Conservation (phyloP, 768 basidiomycete genomes). For the Tephrocybe sp. region DNA sequence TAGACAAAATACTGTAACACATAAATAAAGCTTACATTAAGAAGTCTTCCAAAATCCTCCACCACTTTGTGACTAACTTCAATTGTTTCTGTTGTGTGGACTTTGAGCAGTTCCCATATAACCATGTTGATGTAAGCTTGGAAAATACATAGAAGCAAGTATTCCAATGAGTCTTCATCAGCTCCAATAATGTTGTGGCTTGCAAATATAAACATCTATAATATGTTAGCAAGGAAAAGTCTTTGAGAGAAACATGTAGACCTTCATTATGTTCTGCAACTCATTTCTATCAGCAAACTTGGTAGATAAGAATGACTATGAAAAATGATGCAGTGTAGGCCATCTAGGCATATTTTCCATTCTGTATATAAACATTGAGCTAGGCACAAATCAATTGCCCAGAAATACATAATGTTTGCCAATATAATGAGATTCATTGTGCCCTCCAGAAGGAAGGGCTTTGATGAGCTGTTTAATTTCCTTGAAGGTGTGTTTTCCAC, state of each 20-base stretch:
- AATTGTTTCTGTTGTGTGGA: neutral
- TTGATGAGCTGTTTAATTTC: slow-evolving; percentile 23
- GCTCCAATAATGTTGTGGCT: slow-evolving; percentile 1
- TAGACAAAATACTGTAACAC: neutral
- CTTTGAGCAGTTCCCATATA: slow-evolving; percentile 1
- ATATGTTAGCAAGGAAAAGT: too few species aligned
- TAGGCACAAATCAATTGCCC: too few species aligned
- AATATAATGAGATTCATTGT: slow-evolving; percentile 11
- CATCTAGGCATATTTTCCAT: slow-evolving; percentile 27
- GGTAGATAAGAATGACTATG: slow-evolving; percentile 13
- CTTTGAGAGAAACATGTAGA: too few species aligned
- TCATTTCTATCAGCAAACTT: slow-evolving; percentile 32
- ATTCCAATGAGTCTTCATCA: neutral
- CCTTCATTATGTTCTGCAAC: slow-evolving; percentile 29
- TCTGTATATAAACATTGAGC: too few species aligned
- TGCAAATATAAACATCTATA: neutral
- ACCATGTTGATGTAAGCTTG: slow-evolving; percentile 1
- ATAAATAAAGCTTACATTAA: neutral
- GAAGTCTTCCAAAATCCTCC: neutral
- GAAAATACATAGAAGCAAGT: neutral
- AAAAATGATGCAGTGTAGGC: slow-evolving; percentile 31
- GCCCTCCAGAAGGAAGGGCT: slow-evolving; percentile 1
- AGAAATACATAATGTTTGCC: slow-evolving; percentile 25
- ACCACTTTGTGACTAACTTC: neutral
- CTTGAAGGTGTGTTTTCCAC: slow-evolving; percentile 31